Base-by-base conservation (phyloP, 345 rosid genomes). In the Sisymbrium altissimum region DNA sequence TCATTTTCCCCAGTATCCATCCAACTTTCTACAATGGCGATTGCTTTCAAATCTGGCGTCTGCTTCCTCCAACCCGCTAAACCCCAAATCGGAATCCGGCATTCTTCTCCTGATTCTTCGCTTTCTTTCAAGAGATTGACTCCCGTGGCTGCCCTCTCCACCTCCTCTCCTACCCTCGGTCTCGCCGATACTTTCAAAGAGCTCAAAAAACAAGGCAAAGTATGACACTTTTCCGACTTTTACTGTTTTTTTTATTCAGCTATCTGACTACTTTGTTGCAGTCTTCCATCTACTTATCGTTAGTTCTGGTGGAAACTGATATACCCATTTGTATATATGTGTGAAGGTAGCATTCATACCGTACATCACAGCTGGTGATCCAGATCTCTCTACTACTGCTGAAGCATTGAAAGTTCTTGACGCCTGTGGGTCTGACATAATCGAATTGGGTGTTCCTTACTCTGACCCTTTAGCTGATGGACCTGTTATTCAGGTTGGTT, bases 381-480 rank as follows among this genome's bases (percentile, higher is more conserved):
- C 99, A 59, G 97, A 95, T 83, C 97, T 92, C 74, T 84, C 96
- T 39, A 90, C 98, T 41, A 89, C 97, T 10, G 96, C 93, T 0
- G 84, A 87, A 77, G 94, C 99, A 54, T 75, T 87, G 79, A 90
- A 92, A 82, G 74, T 95, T 82, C 87, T 90, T 64, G 91, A 90
- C 46, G 78, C 89, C 14, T 88, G 94, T 75, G 91, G 98, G 7
- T 87, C 86, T 1, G 97, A 95, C 81, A 86, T 92, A 3, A 95
- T 90, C 76, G 94, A 92, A 70, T 74, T 86, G 50, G 98, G 98
- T 62, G 88, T 95, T 19, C 88, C 96, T 7, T 95, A 90, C 78
- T 95, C 98, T 61, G 97, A 95, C 80, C 96, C 99, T 48, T 68
- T 92, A 53, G 97, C 96, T n/a, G 98, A 95, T 81, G 98, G 94